These are phyloP conservation scores for Miscanthus lutarioriparius DNA, from an alignment of 176 grass and related monocot species.

Conservation along the genomic window DNA sequence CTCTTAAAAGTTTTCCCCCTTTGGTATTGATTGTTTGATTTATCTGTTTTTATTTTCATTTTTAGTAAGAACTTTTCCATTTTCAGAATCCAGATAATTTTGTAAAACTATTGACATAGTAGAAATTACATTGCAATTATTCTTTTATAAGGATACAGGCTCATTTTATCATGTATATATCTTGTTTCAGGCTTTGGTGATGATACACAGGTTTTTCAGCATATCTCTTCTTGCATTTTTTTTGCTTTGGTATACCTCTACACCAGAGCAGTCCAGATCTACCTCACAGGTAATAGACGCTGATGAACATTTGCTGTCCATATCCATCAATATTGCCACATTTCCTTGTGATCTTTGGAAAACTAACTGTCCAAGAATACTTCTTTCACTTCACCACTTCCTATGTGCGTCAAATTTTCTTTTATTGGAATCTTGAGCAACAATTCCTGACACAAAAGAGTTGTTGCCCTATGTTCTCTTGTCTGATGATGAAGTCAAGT, in stretches of 20 bases:
- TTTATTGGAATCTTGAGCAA: background rate
- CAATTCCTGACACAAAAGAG: background rate
- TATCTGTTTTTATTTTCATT: background rate
- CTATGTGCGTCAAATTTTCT: background rate
- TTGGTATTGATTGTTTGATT: background rate
- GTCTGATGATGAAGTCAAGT: constrained; percentile 37
- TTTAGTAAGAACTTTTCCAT: background rate
- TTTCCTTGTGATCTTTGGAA: background rate
- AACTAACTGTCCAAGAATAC: background rate
- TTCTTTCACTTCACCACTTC: background rate
- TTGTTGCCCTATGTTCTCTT: background rate
- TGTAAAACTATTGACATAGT: background rate
- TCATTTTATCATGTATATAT: constrained; percentile 29
- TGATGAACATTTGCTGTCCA: background rate
- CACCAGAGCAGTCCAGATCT: constrained; percentile 27
- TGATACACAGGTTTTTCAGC: constrained; percentile 93
- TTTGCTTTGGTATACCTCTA: constrained; percentile 78
- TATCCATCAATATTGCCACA: background rate
- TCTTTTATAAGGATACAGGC: background rate
- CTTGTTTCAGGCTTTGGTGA: constrained; percentile 78
- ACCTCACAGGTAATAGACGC: constrained; percentile 51
- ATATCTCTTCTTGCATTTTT: constrained; percentile 89
- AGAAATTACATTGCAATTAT: background rate
- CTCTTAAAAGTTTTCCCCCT: background rate
- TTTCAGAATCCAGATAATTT: background rate